Percentiles rank a stretch among this genome's conserved stretches.
phyloP scores from a whole-genome alignment of 306 rosid genomes.

The Astragalus glycyphyllos region DNA sequence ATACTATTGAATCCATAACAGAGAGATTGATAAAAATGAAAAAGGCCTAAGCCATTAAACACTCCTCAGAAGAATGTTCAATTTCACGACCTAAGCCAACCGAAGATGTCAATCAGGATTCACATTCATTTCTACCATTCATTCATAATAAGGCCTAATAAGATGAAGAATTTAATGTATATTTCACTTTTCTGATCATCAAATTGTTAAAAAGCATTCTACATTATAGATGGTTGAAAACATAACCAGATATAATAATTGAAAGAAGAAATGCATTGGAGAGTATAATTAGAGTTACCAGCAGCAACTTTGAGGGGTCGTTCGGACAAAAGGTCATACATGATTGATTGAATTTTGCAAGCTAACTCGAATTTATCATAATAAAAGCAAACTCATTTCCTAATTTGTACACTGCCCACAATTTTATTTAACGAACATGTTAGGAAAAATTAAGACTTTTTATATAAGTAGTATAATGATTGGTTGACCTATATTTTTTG shows the following conservation, averaged over 20 bases:
- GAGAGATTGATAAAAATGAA: too few species aligned
- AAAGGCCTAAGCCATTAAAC: too few species aligned
- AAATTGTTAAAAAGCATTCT: slow-evolving; percentile 1
- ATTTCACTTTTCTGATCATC: slow-evolving; percentile 19
- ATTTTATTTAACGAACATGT: too few species aligned
- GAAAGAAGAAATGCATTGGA: neutral
- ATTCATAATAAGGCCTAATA: neutral
- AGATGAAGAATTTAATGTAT: neutral
- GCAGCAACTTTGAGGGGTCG: neutral
- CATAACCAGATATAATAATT: neutral
- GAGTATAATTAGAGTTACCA: too few species aligned
- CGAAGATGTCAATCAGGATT: neutral
- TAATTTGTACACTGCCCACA: too few species aligned
- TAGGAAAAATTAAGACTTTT: too few species aligned
- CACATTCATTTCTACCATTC: too few species aligned
- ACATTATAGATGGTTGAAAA: slow-evolving; percentile 20
- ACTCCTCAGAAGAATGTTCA: slow-evolving; percentile 67
- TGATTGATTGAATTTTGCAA: slow-evolving; percentile 52
- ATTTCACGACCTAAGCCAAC: slow-evolving; percentile 49
- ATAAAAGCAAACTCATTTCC: too few species aligned
- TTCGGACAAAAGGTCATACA: slow-evolving; percentile 65
- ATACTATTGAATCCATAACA: too few species aligned
- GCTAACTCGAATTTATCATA: slow-evolving; percentile 36
- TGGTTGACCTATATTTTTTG: too few species aligned
- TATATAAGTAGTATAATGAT: neutral